phyloP scores from a whole-genome alignment of 345 rosid species.

The Barbarea vulgaris region DNA sequence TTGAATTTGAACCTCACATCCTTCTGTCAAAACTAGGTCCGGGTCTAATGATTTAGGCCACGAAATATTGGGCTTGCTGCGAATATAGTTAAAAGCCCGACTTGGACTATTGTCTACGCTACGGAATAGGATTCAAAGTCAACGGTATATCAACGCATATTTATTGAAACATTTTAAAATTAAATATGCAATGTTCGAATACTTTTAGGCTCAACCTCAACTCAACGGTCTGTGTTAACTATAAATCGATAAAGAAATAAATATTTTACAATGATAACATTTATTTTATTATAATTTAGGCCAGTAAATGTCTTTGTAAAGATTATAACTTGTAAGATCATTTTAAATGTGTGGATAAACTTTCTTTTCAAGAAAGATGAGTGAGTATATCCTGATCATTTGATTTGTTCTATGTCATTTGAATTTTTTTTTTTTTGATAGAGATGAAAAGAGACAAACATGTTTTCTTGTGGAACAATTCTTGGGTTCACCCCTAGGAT shows the following conservation, averaged over 20 bases:
- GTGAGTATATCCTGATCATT: background rate
- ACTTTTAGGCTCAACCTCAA: too few relatives aligned
- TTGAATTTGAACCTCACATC: slow-evolving; percentile 32
- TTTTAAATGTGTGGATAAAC: background rate
- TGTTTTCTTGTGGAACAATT: too few relatives aligned
- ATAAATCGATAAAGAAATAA: background rate
- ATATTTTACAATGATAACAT: too few relatives aligned
- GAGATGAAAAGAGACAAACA: background rate
- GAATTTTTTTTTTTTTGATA: too few relatives aligned
- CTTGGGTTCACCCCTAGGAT: too few relatives aligned
- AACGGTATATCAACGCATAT: background rate
- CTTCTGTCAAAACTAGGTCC: background rate
- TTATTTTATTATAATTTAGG: too few relatives aligned
- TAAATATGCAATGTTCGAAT: background rate
- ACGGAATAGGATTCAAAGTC: background rate
- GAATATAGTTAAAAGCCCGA: background rate
- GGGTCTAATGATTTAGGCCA: background rate
- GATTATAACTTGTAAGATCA: background rate
- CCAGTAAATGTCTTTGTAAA: too few relatives aligned
- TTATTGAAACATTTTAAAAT: too few relatives aligned
- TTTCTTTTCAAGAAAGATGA: too few relatives aligned
- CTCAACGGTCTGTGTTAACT: too few relatives aligned
- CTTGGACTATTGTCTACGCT: background rate
- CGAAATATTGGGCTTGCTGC: background rate
- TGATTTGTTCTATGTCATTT: background rate